Conservation (phyloP, 2,329 filamentous ascomycete genomes). For the Cyphellophora attinorum region DNA sequence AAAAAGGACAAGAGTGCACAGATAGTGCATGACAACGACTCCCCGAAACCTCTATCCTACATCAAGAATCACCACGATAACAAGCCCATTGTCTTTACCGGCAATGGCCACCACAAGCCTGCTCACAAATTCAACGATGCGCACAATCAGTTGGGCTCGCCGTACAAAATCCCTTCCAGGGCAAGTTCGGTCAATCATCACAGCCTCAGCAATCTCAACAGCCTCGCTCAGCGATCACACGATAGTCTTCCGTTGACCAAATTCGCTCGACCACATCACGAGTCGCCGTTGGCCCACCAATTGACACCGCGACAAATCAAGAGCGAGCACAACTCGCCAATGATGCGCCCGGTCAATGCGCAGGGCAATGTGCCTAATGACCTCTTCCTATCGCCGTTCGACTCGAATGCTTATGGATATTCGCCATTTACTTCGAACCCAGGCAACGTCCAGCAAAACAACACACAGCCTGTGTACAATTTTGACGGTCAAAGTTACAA, state of each 20-base stretch:
- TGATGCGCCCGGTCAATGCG: conserved; percentile 20
- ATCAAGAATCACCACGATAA: conserved; percentile 39
- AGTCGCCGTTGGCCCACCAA: conserved; percentile 21
- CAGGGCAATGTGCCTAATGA: conserved; percentile 18
- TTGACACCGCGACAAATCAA: conserved; percentile 27
- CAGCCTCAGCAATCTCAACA: conserved; percentile 30
- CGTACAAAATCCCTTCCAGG: conserved; percentile 50
- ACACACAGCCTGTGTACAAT: conserved; percentile 16
- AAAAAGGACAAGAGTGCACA: conserved; percentile 48
- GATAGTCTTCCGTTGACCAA: conserved; percentile 40
- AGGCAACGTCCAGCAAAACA: conserved; percentile 19
- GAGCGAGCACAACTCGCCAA: conserved; percentile 39
- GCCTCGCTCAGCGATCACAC: conserved; percentile 40
- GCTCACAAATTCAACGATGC: conserved; percentile 57
- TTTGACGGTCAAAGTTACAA: conserved; percentile 29
- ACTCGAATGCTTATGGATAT: conserved; percentile 22
- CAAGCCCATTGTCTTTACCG: conserved; percentile 48
- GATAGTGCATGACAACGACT: conserved; percentile 32
- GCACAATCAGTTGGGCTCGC: conserved; percentile 48
- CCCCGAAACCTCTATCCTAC: conserved; percentile 46
- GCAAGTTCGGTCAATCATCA: conserved; percentile 41
- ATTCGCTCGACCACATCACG: conserved; percentile 18
- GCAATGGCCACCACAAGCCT: conserved; percentile 55
- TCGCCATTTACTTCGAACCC: conserved; percentile 23
- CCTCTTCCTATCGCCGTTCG: conserved; percentile 24